Conservation (phyloP, 257 asterid genomes). For the Solanum pimpinellifolium region DNA sequence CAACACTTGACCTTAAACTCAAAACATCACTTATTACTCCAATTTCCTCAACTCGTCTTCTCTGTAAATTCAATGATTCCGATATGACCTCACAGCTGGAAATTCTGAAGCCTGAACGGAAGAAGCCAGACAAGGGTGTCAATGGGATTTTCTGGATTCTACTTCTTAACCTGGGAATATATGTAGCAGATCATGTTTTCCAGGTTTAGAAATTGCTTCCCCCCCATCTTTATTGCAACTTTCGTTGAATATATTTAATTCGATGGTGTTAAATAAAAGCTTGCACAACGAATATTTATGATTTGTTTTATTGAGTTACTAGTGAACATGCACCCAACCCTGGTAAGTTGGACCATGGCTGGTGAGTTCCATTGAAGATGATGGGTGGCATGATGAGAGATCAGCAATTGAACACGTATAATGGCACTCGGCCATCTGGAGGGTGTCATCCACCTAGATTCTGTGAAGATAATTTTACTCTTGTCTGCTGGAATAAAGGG, state of each 20-base stretch:
- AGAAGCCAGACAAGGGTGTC: constrained; percentile 60
- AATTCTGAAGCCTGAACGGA: constrained; percentile 47
- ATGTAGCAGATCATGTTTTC: constrained; percentile 70
- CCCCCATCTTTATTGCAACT: background rate
- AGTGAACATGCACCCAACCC: background rate
- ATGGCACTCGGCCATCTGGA: background rate
- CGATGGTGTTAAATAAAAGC: background rate
- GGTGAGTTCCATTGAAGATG: background rate
- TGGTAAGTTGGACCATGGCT: background rate
- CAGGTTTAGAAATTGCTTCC: constrained; percentile 37
- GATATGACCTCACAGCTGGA: constrained; percentile 85
- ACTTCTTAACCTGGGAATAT: constrained; percentile 69
- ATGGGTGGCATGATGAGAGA: background rate
- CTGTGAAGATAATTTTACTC: background rate
- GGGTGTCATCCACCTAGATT: background rate
- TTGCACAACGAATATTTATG: background rate
- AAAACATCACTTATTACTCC: background rate
- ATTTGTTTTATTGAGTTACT: background rate
- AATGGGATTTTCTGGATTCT: constrained; percentile 91
- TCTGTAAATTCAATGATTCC: background rate
- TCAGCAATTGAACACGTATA: background rate
- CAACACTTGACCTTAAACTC: background rate
- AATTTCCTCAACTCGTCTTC: background rate
- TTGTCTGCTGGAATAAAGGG: background rate
- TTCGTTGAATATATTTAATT: background rate